Base-by-base conservation (phyloP, 176 grass and related monocot species). In the Alloteropsis semialata region DNA sequence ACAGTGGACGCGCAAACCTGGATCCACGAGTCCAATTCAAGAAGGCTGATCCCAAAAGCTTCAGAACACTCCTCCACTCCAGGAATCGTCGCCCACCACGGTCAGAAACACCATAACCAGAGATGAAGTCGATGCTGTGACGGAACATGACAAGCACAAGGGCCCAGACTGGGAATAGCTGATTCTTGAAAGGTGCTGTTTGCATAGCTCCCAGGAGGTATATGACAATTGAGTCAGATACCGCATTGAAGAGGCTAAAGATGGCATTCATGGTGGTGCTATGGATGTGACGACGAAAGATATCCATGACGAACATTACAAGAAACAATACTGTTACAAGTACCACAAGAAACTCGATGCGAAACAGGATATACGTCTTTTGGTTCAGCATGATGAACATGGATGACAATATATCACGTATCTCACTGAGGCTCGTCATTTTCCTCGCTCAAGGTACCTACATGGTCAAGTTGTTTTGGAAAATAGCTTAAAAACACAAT, bases 141-240 rank as follows among this genome's bases (percentile, higher is more conserved):
- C 73, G 82, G 49, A 76, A 66, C 1, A 3, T 55, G 22, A 75
- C 71, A 6, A 84, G 61, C 37, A 84, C 82, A 45, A 84, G 34
- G 0, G 37, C 73, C 82, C 82, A 84, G 48, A 84, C 49, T 8
- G 82, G 81, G 82, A 84, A 77, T 5, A 84, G 0, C 27, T 68
- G 13, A 3, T 77, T 84, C 37, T 68, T 77, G 27, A 84, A 58
- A 8, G 61, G 61, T 9, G 82, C 37, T 0, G 82, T 13, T 55
- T 84, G 59, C 82, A 84, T 84, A 12, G 36, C 71, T 18, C 82
- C 82, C 24, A 84, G 17, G 17, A 84, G 34, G 33, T 84, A 84
- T 32, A 68, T 5, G 4, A 84, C 8, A 9, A 84, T 67, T 12
- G 82, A 76, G 61, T 84, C 72, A 0, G 82, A 84, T 11, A 36